A percentile compares a stretch with the other conserved stretches of the same genome.
phyloP scores from a whole-genome alignment of 2,329 filamentous ascomycete genomes.

The Pseudogymnoascus sp. region DNA sequence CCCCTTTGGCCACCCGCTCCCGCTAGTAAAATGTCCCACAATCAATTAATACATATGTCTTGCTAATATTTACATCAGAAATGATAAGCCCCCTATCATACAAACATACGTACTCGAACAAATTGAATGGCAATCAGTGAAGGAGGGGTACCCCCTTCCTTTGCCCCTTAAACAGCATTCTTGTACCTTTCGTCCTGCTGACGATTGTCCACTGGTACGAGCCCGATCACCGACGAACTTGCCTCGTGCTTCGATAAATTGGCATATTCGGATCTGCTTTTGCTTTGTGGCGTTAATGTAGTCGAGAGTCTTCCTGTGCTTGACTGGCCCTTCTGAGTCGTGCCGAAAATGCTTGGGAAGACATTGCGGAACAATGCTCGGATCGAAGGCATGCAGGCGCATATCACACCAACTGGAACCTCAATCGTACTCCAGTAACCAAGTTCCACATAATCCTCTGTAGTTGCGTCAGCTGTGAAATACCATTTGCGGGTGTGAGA shows the following conservation, averaged over 20 bases:
- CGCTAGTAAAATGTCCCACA: not conserved
- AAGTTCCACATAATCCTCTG: conserved; percentile 17
- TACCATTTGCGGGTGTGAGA: not conserved
- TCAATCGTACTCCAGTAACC: conserved; percentile 20
- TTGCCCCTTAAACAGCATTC: not conserved
- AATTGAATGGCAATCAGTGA: not conserved
- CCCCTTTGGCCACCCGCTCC: not conserved
- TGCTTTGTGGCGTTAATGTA: not conserved
- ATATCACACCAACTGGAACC: conserved; percentile 22
- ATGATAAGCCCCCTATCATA: conserved; percentile 6
- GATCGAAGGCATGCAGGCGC: conserved; percentile 22
- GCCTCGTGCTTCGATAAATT: not conserved
- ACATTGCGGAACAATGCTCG: conserved; percentile 17
- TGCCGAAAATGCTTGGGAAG: conserved; percentile 18
- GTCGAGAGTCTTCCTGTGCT: not conserved
- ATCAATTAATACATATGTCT: not conserved
- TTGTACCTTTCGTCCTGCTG: not conserved
- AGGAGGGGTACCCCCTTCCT: not conserved
- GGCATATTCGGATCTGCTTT: not conserved
- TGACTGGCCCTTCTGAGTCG: conserved; percentile 8
- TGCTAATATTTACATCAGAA: conserved; percentile 4
- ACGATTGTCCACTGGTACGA: not conserved
- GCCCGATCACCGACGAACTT: not conserved
- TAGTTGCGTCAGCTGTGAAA: not conserved
- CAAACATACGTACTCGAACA: not conserved